Base-by-base conservation (phyloP, 208 protist genomes). In the Kentomonas sorsogonicus region DNA sequence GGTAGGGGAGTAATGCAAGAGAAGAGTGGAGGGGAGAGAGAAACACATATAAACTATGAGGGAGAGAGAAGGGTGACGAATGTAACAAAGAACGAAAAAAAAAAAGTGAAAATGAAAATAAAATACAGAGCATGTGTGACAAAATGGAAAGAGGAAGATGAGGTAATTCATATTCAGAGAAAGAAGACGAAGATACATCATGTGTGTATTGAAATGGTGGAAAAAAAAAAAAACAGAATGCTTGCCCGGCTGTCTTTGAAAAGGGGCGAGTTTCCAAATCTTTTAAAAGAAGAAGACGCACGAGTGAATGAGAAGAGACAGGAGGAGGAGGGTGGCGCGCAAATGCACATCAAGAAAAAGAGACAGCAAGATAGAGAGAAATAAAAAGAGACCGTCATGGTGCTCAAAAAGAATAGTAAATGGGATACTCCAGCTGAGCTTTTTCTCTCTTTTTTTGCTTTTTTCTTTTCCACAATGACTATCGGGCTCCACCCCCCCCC, bases 351-450 rank as follows among this genome's bases (percentile, higher is more conserved):
- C n/a, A n/a, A n/a, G n/a, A n/a, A n/a, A n/a, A n/a, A n/a, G n/a
- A n/a, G n/a, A n/a, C 36, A 40, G 11, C 11, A 52, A 52, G 34
- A 52, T 36, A 52, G 34, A 33, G n/a, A 6, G 46, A 29, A 52
- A 34, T 7, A 10, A 52, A 31, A 33, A 10, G n/a, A 30, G 18
- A 27, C 46, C 5, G 11, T 47, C 5, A 47, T 26, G n/a, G 41
- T 47, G 41, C 41, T 26, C n/a, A 23, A 47, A 47, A 40, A 40
- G 15, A 15, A 40, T n/a, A 40, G 25, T 10, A 9, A 26, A 16
- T 33, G n/a, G 23, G n/a, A 15, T n/a, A n/a, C n/a, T n/a, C n/a
- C n/a, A n/a, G n/a, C n/a, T n/a, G n/a, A n/a, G n/a, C n/a, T n/a
- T n/a, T n/a, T n/a, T n/a, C n/a, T n/a, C n/a, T n/a, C n/a, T n/a